phyloP scores from a whole-genome alignment of 2,329 filamentous ascomycete genomes.

The Pseudocercospora crystallina region DNA sequence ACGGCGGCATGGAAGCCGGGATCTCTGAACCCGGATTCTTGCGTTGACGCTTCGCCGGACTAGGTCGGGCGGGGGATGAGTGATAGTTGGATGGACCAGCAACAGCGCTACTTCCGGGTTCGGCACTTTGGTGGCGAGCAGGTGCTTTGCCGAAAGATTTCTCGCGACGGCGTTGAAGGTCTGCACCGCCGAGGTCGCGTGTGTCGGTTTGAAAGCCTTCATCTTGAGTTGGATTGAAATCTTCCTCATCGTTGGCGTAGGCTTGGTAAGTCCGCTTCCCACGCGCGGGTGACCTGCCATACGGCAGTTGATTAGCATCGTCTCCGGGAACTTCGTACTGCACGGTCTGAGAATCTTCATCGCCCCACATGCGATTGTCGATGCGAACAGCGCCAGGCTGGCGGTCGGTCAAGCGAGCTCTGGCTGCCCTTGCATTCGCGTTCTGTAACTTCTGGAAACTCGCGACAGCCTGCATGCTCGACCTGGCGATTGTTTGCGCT shows the following conservation, averaged over 20 bases:
- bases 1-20: slow-evolving; percentile 24
- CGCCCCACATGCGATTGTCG: slow-evolving; percentile 10
- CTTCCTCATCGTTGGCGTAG: slow-evolving; percentile 29
- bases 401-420: slow-evolving; percentile 28
- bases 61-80: slow-evolving; percentile 1
- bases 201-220: slow-evolving; percentile 46
- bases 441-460: slow-evolving; percentile 6
- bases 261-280: neutral
- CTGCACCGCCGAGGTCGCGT: slow-evolving; percentile 32
- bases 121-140: slow-evolving; percentile 5
- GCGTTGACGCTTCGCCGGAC: slow-evolving; percentile 26
- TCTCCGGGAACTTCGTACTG: no score
- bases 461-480: slow-evolving; percentile 1
- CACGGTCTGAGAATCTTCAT: neutral
- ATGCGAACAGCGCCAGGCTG: slow-evolving; percentile 20
- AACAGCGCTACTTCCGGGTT: neutral
- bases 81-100: slow-evolving; percentile 12
- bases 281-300: no score
- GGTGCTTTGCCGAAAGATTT: slow-evolving; percentile 24
- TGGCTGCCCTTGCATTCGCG: slow-evolving; percentile 8
- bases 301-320: no score
- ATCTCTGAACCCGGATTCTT: slow-evolving; percentile 34
- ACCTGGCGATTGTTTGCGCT: no score
- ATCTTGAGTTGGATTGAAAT: slow-evolving; percentile 36
- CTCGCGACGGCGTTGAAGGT: slow-evolving; percentile 37